A percentile compares a stretch with the other conserved stretches of the same genome.
Conservation (phyloP, 371 early-diverging fungal genomes). For the Actinomortierella wolfii region DNA sequence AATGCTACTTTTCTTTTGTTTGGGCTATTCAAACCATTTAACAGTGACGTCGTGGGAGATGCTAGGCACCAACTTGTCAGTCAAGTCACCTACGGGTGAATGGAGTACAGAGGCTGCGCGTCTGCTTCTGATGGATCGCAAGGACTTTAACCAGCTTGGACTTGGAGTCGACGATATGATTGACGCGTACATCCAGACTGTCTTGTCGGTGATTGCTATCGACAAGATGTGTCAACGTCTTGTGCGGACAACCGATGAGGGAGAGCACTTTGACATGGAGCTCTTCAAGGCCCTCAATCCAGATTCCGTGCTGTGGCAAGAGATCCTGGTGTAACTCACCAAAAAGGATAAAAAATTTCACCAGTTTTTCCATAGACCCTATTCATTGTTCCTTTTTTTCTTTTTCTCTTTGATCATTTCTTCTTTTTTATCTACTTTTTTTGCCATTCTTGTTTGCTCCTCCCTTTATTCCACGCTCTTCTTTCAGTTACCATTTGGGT, state of each 20-base stretch:
- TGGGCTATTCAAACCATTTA: neutral
- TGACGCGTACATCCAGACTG: slow-evolving; percentile 93
- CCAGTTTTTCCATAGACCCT: too few relatives aligned
- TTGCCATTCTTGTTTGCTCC: too few relatives aligned
- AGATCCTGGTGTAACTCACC: slow-evolving; percentile 59
- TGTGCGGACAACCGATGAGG: slow-evolving; percentile 57
- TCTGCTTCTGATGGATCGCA: slow-evolving; percentile 89
- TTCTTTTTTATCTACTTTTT: too few relatives aligned
- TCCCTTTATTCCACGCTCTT: too few relatives aligned
- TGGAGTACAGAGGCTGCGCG: slow-evolving; percentile 91
- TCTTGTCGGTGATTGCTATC: slow-evolving; percentile 87
- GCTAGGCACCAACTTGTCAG: slow-evolving; percentile 91
- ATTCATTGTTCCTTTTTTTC: too few relatives aligned
- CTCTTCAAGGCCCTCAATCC: slow-evolving; percentile 88
- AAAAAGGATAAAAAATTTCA: neutral
- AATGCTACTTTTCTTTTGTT: neutral
- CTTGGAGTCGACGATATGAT: slow-evolving; percentile 92
- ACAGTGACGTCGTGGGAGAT: slow-evolving; percentile 88
- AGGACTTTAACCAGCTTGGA: slow-evolving; percentile 91
- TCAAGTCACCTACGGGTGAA: slow-evolving; percentile 75
- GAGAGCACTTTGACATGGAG: slow-evolving; percentile 71
- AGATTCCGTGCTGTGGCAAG: slow-evolving; percentile 78
- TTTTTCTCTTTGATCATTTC: too few relatives aligned
- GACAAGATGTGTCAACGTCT: slow-evolving; percentile 84
- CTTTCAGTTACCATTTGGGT: too few relatives aligned